A percentile compares a stretch with the other conserved stretches of the same genome.
phyloP scores from a whole-genome alignment of 768 basidiomycete species.

The Pisolithus marmoratus region DNA sequence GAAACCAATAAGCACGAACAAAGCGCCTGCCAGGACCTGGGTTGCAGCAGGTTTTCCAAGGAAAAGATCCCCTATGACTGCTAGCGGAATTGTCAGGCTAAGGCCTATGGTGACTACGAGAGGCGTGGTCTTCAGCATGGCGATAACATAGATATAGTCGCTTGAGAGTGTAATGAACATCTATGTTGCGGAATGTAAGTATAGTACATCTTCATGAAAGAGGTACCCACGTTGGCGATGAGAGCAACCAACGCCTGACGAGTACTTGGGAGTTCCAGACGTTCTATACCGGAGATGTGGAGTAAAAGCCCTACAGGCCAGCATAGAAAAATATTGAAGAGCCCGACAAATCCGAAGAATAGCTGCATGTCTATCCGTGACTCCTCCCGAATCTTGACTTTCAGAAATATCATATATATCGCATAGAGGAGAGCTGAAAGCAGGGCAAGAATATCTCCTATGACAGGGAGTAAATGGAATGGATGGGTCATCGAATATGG shows the following conservation, averaged over 20 bases:
- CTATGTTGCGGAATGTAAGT: slow-evolving; percentile 30
- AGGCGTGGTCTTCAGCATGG: slow-evolving; percentile 97
- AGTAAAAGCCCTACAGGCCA: slow-evolving; percentile 79
- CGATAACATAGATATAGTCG: slow-evolving; percentile 81
- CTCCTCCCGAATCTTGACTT: slow-evolving; percentile 77
- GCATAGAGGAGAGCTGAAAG: slow-evolving; percentile 88
- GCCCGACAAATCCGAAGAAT: slow-evolving; percentile 91
- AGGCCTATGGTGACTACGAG: slow-evolving; percentile 90
- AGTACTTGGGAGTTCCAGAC: slow-evolving; percentile 64
- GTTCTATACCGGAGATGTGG: slow-evolving; percentile 66
- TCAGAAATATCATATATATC: slow-evolving; percentile 82
- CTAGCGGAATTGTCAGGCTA: slow-evolving; percentile 89
- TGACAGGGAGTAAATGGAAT: slow-evolving; percentile 21
- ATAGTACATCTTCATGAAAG: background rate
- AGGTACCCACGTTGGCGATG: slow-evolving; percentile 46
- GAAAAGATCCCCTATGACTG: slow-evolving; percentile 75
- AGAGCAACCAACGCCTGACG: slow-evolving; percentile 43
- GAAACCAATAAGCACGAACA: slow-evolving; percentile 73
- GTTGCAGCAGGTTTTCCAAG: slow-evolving; percentile 50
- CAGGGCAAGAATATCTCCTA: slow-evolving; percentile 82
- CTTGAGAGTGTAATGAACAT: slow-evolving; percentile 80
- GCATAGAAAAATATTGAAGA: slow-evolving; percentile 71
- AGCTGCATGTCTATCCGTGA: slow-evolving; percentile 88
- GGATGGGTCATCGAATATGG: slow-evolving; percentile 5
- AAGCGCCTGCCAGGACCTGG: slow-evolving; percentile 68